Evolutionary conservation across 2,329 filamentous ascomycete genomes (phyloP), one percentile per base, ranked within the genome.

Genomic region (Amesomyces nigricolor): DNA sequence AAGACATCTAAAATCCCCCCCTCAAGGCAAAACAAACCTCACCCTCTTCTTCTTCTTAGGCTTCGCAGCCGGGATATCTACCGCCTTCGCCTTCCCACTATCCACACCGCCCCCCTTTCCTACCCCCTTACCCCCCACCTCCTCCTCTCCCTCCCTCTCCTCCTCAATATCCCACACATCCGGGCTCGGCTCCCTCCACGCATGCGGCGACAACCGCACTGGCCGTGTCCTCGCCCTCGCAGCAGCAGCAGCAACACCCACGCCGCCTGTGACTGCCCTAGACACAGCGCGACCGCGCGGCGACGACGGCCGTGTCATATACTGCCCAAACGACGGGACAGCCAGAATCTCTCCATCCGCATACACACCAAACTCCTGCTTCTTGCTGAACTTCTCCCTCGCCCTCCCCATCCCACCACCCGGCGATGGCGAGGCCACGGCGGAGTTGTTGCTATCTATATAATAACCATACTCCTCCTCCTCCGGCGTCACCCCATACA

Each of bases 151-250:
- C 68, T 81, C 79, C 1, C 76, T 76, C 69, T 82, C 79, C 65
- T 83, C 80, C 67, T 80, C 76, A 54, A 83, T 83, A 30, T 77
- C 77, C 75, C 79, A 83, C 3, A 83, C 80, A 51, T 82, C 79
- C 0, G 79, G 79, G 63, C 79, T 82, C 6, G 80, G 80, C 67
- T 80, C 75, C 38, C 79, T 71, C 80, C 80, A 83, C 1, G 80
- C 72, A 53, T 73, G 72, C 9, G 72, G 73, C 8, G 76, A 74
- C 43, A 63, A 71, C 35, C 66, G 68, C 47, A 42, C 9, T 17
- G 53, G 43, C 29, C 22, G 37, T 11, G 26, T 29, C 19, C 53
- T 46, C 9, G 26, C 9, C 8, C 35, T 7, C 1, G 53, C 11
- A 30, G 9, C 14, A 26, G 22, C 22, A 26, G 22, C 22, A 26